Conservation (phyloP, 257 asterid species). For the Solanum chilense region DNA sequence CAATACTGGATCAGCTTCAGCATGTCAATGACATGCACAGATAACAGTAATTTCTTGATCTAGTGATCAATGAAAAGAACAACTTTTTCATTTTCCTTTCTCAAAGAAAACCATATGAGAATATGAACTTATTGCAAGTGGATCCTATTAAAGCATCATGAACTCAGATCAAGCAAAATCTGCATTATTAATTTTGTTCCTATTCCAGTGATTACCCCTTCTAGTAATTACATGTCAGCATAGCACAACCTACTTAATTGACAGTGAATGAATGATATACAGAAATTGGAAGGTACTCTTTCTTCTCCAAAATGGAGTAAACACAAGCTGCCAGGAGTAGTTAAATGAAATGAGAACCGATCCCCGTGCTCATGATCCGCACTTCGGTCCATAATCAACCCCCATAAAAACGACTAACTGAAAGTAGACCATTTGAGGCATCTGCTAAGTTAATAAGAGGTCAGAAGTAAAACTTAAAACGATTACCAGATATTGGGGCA, state of each 20-base stretch:
- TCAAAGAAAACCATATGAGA: not conserved
- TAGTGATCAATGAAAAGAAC: not conserved
- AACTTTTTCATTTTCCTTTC: not conserved
- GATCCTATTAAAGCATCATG: not conserved
- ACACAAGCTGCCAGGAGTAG: not conserved
- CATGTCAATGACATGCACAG: not conserved
- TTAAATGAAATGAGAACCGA: not conserved
- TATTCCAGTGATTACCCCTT: not conserved
- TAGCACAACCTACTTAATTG: not conserved
- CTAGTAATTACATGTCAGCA: not conserved
- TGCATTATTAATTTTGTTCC: not conserved
- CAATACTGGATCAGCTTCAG: not conserved
- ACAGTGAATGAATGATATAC: not conserved
- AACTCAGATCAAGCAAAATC: not conserved
- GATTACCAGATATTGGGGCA: not conserved
- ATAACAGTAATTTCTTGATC: not conserved
- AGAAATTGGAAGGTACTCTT: not conserved
- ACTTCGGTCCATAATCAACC: not conserved
- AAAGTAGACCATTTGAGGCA: not conserved
- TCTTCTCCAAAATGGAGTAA: not conserved
- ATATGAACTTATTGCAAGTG: not conserved
- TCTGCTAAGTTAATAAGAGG: not conserved
- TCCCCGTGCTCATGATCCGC: not conserved
- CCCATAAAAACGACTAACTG: not conserved
- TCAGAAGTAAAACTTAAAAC: not conserved